phyloP scores from a whole-genome alignment of 768 basidiomycete species.

The Clavulina sp. region DNA sequence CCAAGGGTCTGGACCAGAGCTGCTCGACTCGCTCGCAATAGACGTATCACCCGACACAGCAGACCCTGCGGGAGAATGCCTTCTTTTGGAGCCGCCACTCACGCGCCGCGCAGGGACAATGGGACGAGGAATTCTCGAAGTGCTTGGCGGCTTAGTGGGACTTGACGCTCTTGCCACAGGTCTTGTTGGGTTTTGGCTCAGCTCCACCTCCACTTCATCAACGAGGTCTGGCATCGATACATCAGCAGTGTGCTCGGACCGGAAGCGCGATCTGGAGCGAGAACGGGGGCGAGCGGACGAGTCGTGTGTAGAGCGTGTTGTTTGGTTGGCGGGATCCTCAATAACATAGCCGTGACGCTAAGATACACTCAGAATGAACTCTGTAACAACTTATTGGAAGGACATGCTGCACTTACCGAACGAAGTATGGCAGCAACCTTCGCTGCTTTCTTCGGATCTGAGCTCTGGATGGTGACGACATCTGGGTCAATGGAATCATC shows the following conservation, averaged over 20 bases:
- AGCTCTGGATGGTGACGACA: conserved; percentile 72
- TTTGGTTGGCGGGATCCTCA: neutral
- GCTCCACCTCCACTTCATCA: conserved; percentile 37
- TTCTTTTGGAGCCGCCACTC: too few species aligned
- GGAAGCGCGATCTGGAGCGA: conserved; percentile 27
- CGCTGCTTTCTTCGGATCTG: conserved; percentile 74
- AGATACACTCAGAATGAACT: neutral
- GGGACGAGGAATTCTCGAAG: too few species aligned
- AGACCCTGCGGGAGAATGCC: too few species aligned
- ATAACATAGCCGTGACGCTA: conserved; percentile 61
- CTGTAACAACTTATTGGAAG: neutral
- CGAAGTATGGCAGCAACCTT: conserved; percentile 86
- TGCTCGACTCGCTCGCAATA: too few species aligned
- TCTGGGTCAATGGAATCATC: conserved; percentile 19
- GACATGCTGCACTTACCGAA: conserved; percentile 33
- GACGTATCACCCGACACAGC: too few species aligned
- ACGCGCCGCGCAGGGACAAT: too few species aligned
- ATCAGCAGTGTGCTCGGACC: conserved; percentile 32
- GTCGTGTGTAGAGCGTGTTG: too few species aligned
- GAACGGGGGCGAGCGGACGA: conserved; percentile 8
- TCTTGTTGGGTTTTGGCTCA: conserved; percentile 10
- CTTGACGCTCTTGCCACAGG: too few species aligned
- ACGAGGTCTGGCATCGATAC: conserved; percentile 41
- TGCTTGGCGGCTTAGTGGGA: too few species aligned
- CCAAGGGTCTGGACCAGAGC: conserved; percentile 27